Conservation (phyloP, 164 flowering plant species). For the Chloranthus sessilifolius region DNA sequence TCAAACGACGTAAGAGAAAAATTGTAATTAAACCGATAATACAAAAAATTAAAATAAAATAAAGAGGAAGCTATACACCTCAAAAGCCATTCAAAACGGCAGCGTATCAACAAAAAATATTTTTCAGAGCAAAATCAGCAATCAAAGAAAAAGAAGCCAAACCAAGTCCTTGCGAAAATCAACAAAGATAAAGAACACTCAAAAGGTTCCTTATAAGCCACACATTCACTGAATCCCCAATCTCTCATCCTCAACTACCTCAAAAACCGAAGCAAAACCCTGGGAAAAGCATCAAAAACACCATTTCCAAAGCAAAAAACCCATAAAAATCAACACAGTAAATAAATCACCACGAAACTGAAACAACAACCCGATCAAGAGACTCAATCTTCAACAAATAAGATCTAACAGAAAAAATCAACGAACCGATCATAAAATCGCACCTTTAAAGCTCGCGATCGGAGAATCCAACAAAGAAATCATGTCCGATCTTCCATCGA, state of each 20-base stretch:
- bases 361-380: too few species aligned
- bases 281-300: not conserved
- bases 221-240: constrained; percentile 15
- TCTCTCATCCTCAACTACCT: not conserved
- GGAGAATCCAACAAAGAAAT: not conserved
- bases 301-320: not conserved
- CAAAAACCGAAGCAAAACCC: constrained; percentile 1
- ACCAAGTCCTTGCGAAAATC: constrained; percentile 5
- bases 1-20: too few species aligned
- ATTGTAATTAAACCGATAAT: too few species aligned
- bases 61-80: not conserved
- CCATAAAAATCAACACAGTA: not conserved
- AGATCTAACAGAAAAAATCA: not conserved
- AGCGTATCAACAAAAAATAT: too few species aligned
- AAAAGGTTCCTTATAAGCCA: constrained; percentile 27
- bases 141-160: not conserved
- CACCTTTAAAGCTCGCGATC: constrained; percentile 11
- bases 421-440: not conserved
- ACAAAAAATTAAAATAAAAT: too few species aligned
- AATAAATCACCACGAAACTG: not conserved
- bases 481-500: constrained; percentile 1
- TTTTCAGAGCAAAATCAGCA: not conserved
- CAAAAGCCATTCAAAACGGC: too few species aligned
- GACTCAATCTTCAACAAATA: too few species aligned
- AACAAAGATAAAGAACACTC: constrained; percentile 1